These are phyloP conservation scores for Myriosclerotinia curreyana DNA, from an alignment of 2,329 filamentous ascomycete genomes.

Conservation along the genomic window DNA sequence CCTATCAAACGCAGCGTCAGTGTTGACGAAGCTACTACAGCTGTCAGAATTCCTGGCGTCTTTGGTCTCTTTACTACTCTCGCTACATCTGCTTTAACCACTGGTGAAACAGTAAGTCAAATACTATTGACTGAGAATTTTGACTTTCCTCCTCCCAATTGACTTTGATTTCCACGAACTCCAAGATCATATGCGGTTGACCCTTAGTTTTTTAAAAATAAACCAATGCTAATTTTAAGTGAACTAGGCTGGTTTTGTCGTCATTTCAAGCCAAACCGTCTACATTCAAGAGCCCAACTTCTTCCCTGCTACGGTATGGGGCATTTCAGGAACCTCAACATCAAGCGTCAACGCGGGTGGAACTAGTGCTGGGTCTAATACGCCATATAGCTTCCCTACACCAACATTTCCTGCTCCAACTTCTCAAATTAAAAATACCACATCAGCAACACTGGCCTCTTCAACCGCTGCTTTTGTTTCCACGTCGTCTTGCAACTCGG, in stretches of 20 bases:
- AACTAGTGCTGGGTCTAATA: neutral
- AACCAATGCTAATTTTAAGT: neutral
- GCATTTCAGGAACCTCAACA: neutral
- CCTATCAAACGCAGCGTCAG: neutral
- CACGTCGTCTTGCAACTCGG: neutral
- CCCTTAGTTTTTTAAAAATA: neutral
- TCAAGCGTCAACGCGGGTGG: neutral
- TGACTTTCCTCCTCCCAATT: neutral
- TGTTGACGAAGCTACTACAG: neutral
- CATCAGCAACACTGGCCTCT: neutral
- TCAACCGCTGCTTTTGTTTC: neutral
- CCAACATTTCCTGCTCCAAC: neutral
- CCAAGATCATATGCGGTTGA: neutral
- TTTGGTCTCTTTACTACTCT: neutral
- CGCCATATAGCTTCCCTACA: neutral
- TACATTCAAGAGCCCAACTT: conserved; percentile 14
- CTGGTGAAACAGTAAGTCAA: neutral
- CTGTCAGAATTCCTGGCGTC: neutral
- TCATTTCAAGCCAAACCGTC: conserved; percentile 11
- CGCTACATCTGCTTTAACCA: neutral
- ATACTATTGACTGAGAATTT: too few relatives aligned
- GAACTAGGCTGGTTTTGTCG: neutral
- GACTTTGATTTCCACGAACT: neutral
- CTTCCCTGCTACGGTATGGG: neutral
- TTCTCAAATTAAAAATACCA: neutral